phyloP scores from a whole-genome alignment of 306 rosid species.

The Pterocarpus santalinus region DNA sequence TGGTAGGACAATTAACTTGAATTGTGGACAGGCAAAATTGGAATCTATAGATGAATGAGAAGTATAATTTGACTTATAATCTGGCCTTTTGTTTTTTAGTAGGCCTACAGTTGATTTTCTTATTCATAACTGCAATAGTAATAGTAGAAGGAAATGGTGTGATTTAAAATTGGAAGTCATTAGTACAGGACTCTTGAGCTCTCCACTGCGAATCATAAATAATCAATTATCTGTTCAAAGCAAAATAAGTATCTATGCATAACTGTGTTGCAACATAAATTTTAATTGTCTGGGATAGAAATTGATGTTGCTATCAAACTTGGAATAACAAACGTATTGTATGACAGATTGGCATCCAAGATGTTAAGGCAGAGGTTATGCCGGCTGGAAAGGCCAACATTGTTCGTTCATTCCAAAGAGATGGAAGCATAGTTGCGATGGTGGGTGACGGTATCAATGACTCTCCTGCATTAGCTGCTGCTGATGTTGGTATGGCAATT shows the following conservation, averaged over 20 bases:
- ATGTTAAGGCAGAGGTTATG: constrained; percentile 94
- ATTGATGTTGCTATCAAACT: not conserved
- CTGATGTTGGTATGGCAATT: constrained; percentile 96
- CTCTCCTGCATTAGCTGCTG: constrained; percentile 95
- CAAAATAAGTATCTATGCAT: constrained; percentile 25
- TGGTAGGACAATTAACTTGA: constrained; percentile 18
- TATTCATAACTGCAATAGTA: constrained; percentile 14
- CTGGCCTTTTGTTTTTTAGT: constrained; percentile 14
- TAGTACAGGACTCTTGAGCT: constrained; percentile 34
- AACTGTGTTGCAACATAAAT: constrained; percentile 15
- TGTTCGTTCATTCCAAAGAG: constrained; percentile 75
- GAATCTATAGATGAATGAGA: constrained; percentile 8
- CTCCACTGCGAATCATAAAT: constrained; percentile 13
- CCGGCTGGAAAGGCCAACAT: constrained; percentile 97
- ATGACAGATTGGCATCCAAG: constrained; percentile 89
- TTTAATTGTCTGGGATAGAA: constrained; percentile 37
- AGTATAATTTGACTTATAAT: constrained; percentile 21
- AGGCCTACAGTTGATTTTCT: constrained; percentile 30
- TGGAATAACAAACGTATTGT: constrained; percentile 3
- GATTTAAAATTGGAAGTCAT: constrained; percentile 1
- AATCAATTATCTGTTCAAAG: not conserved
- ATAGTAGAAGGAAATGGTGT: constrained; percentile 14
- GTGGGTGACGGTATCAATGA: constrained; percentile 99
- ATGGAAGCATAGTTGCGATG: constrained; percentile 92
- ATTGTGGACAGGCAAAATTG: not conserved